phyloP scores from a whole-genome alignment of 768 basidiomycete genomes.

The Lactarius pseudohatsudake region DNA sequence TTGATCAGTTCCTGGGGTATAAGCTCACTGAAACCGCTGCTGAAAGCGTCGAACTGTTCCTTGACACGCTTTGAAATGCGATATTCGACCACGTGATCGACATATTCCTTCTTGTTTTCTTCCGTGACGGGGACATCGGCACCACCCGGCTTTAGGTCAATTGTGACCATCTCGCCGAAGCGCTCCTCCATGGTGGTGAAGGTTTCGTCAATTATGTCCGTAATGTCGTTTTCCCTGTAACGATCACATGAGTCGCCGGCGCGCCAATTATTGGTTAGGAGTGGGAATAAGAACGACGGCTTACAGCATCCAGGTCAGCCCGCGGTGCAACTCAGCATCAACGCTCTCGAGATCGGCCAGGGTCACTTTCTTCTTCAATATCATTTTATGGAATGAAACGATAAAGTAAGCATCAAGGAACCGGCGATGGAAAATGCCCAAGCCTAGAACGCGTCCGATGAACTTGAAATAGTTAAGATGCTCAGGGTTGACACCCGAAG shows the following conservation, averaged over 20 bases:
- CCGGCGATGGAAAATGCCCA: conserved; percentile 98
- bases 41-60: conserved; percentile 99
- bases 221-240: conserved; percentile 92
- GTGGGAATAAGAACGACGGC: conserved; percentile 36
- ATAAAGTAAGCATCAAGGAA: conserved; percentile 99
- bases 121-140: conserved; percentile 85
- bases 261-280: conserved; percentile 20
- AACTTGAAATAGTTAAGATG: conserved; percentile 99
- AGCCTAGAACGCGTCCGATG: conserved; percentile 91
- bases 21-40: conserved; percentile 99
- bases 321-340: conserved; percentile 91
- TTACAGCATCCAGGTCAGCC: conserved; percentile 98
- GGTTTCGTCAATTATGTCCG: conserved; percentile 96
- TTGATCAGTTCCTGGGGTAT: conserved; percentile 98
- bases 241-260: conserved; percentile 26
- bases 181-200: conserved; percentile 97
- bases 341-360: conserved; percentile 94
- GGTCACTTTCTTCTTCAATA: conserved; percentile 95
- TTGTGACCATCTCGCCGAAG: conserved; percentile 97
- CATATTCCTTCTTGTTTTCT: conserved; percentile 99
- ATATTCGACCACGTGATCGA: conserved; percentile 92
- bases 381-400: conserved; percentile 99
- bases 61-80: conserved; percentile 96
- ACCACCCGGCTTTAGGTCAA: conserved; percentile 91
- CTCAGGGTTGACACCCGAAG: conserved; percentile 97